Base-by-base conservation (phyloP, 306 rosid species). In the Lotus japonicus region DNA sequence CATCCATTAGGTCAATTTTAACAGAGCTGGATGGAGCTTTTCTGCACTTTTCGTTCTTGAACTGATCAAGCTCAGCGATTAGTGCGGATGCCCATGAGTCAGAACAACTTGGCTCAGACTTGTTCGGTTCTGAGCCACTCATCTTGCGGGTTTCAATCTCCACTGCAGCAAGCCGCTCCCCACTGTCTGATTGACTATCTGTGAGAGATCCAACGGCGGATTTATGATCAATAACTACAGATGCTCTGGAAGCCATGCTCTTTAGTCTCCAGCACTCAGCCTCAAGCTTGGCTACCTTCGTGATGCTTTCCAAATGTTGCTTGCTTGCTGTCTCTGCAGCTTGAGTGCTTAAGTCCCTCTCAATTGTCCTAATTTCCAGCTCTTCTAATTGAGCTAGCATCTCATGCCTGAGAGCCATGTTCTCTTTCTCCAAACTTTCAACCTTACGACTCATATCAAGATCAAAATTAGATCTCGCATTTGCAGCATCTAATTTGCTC, bases 261-360 rank as follows among this genome's bases (percentile, higher is more conserved):
- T 77, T 90, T 72, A 88, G 71, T 85, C 86, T 84, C 65, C 97
- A 83, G 71, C 97, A 90, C 81, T 95, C 99, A 0, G 96, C 91
- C 79, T 95, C 96, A 50, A 95, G 92, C 80, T 84, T 95, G 41
- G 96, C 88, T 36, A 90, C 87, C 81, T 88, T 95, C 84, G 81
- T 88, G 71, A 95, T 90, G 89, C 90, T 83, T 60, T 88, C 97
- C 61, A 95, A 75, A 74, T 90, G 85, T 73, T 95, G 99, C 85
- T 90, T 95, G 85, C 99, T 90, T 60, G 97, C 97, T 14, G 84
- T 82, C 85, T 95, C 99, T 49, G 99, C 99, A 59, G 89, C 82
- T 78, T 88, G 87, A 58, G 97, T 80, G 69, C 99, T 88, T 79
- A 95, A 87, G 77, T 95, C 97, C 78, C 97, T 81, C 82, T 95